phyloP scores from a whole-genome alignment of 768 basidiomycete genomes.

The Kwoniella sp. region DNA sequence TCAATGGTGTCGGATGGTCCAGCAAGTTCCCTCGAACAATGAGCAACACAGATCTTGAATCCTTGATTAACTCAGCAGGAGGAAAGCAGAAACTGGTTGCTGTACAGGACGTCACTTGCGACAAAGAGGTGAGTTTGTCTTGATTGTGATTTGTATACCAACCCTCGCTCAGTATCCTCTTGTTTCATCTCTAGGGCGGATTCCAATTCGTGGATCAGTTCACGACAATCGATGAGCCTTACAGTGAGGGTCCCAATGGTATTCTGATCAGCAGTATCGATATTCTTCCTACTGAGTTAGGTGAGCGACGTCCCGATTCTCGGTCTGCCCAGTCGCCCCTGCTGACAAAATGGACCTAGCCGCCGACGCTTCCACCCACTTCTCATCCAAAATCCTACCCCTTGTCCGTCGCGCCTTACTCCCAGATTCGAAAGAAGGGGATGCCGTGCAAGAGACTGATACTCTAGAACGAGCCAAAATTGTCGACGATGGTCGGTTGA shows the following conservation, averaged over 20 bases:
- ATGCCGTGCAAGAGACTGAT: slow-evolving; percentile 30
- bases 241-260: slow-evolving; percentile 62
- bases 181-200: slow-evolving; percentile 70
- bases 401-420: slow-evolving; percentile 68
- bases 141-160: neutral
- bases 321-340: neutral
- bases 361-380: slow-evolving; percentile 75
- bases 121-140: slow-evolving; percentile 69
- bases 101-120: slow-evolving; percentile 86
- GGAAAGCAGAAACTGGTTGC: slow-evolving; percentile 61
- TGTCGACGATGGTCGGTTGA: slow-evolving; percentile 64
- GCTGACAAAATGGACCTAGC: slow-evolving; percentile 51
- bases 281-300: slow-evolving; percentile 82
- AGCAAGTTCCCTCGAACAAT: slow-evolving; percentile 76
- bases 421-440: slow-evolving; percentile 46
- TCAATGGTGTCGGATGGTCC: slow-evolving; percentile 87
- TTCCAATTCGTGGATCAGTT: slow-evolving; percentile 77
- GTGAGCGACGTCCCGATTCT: slow-evolving; percentile 17
- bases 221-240: slow-evolving; percentile 74
- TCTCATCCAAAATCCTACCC: slow-evolving; percentile 68
- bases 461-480: slow-evolving; percentile 75
- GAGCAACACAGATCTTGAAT: slow-evolving; percentile 62
- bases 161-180: neutral
- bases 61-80: slow-evolving; percentile 60
- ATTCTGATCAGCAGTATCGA: slow-evolving; percentile 82